These are phyloP conservation scores for Pythium brachiatum DNA, from an alignment of 352 stramenopile genomes.

Conservation along the genomic window DNA sequence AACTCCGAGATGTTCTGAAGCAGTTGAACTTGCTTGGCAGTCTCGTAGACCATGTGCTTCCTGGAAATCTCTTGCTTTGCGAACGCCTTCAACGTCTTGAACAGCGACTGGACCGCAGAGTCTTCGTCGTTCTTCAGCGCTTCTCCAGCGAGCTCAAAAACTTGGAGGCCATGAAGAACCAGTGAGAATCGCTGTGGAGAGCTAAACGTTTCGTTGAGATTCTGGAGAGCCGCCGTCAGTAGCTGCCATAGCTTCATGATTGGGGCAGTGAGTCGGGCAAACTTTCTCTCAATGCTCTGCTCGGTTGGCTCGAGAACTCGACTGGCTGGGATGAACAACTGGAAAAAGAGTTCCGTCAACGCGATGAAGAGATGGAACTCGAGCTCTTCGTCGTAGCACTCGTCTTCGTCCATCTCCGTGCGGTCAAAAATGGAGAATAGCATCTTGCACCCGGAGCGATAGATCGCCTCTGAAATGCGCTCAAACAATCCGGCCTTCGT, in stretches of 20 bases:
- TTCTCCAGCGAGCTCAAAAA: constrained; percentile 54
- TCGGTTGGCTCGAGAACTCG: not conserved
- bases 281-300: constrained; percentile 13
- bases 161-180: constrained; percentile 59
- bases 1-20: constrained; percentile 42
- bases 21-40: constrained; percentile 43
- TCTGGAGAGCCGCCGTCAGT: constrained; percentile 36
- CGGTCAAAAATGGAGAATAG: constrained; percentile 70
- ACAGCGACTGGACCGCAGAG: constrained; percentile 32
- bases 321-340: constrained; percentile 54
- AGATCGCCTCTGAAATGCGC: constrained; percentile 19
- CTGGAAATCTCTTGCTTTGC: constrained; percentile 49
- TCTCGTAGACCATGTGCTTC: constrained; percentile 40
- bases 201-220: constrained; percentile 44
- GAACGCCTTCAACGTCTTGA: constrained; percentile 46
- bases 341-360: constrained; percentile 53
- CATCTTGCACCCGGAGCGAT: constrained; percentile 38
- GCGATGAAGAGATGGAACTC: constrained; percentile 64
- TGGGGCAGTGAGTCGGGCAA: constrained; percentile 34
- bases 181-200: constrained; percentile 66
- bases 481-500: not conserved
- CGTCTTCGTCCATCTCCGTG: constrained; percentile 64
- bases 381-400: constrained; percentile 72
- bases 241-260: constrained; percentile 55
- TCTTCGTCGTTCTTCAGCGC: constrained; percentile 38